A percentile compares a stretch with the other conserved stretches of the same genome.
Conservation (phyloP, 768 basidiomycete species). For the Boletellus ananas region DNA sequence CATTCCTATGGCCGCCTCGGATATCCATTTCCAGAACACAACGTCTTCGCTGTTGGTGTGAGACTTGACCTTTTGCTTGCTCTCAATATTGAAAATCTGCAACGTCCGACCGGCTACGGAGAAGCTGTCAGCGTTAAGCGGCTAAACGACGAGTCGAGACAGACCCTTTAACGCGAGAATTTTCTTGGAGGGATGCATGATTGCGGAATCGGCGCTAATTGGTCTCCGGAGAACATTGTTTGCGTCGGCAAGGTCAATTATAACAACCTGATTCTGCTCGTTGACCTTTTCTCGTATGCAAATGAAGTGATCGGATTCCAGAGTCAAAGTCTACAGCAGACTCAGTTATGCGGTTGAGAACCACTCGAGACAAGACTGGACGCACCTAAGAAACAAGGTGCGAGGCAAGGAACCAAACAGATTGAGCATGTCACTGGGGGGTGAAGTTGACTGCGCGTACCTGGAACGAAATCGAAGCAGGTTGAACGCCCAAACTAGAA, state of each 20-base stretch:
- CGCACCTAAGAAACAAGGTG: slow-evolving; percentile 20
- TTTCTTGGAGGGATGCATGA: slow-evolving; percentile 97
- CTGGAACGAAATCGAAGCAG: slow-evolving; percentile 96
- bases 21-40: slow-evolving; percentile 99
- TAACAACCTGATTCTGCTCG: slow-evolving; percentile 97
- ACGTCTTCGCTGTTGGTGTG: slow-evolving; percentile 92
- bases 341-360: not conserved
- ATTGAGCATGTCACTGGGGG: slow-evolving; percentile 14
- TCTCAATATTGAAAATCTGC: slow-evolving; percentile 97
- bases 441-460: slow-evolving; percentile 45
- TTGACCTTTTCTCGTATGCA: slow-evolving; percentile 95
- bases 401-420: not conserved
- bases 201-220: slow-evolving; percentile 97
- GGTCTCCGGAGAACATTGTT: slow-evolving; percentile 95
- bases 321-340: slow-evolving; percentile 71
- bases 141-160: not conserved
- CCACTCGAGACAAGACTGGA: not conserved
- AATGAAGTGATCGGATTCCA: slow-evolving; percentile 98
- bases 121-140: slow-evolving; percentile 3
- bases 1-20: slow-evolving; percentile 85
- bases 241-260: slow-evolving; percentile 95
- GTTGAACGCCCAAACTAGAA: slow-evolving; percentile 93
- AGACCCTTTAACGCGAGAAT: slow-evolving; percentile 91
- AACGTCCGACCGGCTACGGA: slow-evolving; percentile 82
- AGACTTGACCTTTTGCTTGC: slow-evolving; percentile 96